Evolutionary conservation across 768 basidiomycete genomes (phyloP).

Genomic region (Multifurca ochricompacta): DNA sequence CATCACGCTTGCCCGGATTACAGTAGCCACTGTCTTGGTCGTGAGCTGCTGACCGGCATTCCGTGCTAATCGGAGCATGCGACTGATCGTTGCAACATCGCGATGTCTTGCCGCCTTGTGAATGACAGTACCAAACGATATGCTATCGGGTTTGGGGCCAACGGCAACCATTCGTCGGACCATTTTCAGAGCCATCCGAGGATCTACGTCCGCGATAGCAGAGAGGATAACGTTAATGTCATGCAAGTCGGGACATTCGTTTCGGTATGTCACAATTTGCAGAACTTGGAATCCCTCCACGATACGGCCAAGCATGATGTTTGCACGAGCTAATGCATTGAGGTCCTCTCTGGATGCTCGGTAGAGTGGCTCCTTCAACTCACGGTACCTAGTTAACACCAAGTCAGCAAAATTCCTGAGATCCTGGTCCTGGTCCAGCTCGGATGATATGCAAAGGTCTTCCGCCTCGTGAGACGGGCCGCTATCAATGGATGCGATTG

Average conservation of each 20-base stretch:
- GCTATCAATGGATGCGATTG: neutral
- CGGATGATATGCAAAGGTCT: neutral
- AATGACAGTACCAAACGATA: constrained; percentile 55
- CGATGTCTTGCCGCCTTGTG: constrained; percentile 45
- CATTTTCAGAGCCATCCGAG: constrained; percentile 38
- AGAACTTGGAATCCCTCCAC: constrained; percentile 42
- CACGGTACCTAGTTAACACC: constrained; percentile 39
- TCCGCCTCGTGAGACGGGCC: neutral
- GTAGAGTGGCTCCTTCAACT: constrained; percentile 39
- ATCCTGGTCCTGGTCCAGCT: constrained; percentile 9
- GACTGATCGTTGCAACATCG: constrained; percentile 36
- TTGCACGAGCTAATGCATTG: constrained; percentile 55
- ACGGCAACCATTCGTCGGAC: constrained; percentile 42
- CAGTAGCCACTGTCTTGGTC: constrained; percentile 37
- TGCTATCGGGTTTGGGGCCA: constrained; percentile 44
- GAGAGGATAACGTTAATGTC: constrained; percentile 60
- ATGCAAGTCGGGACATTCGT: constrained; percentile 49
- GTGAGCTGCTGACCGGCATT: constrained; percentile 34
- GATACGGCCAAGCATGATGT: constrained; percentile 47
- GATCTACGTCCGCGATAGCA: constrained; percentile 43
- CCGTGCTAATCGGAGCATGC: constrained; percentile 37
- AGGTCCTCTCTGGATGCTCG: constrained; percentile 42
- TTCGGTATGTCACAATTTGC: constrained; percentile 37
- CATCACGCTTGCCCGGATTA: constrained; percentile 20
- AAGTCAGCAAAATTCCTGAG: constrained; percentile 34